Evolutionary conservation across 2,329 filamentous ascomycete species (phyloP), one percentile per base, ranked within the genome.

Genomic region (Exophiala sideris): DNA sequence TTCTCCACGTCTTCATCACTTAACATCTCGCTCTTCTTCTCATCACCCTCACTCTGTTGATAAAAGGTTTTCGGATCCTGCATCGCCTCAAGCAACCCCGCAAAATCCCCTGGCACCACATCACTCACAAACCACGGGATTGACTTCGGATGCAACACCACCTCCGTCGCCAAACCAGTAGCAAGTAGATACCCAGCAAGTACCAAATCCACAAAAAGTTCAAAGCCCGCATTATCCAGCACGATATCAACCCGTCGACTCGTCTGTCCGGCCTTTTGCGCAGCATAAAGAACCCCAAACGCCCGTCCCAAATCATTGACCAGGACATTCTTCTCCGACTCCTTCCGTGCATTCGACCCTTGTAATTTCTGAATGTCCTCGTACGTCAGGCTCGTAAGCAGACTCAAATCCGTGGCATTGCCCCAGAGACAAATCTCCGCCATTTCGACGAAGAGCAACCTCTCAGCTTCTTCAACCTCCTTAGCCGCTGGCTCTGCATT

Each of bases 51-150:
- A 29, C 91, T 84, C 0, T 82, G 82, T 66, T 86, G 83, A 73
- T 94, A 97, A 71, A 97, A 96, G 9, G 73, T 65, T 63, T 86
- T 84, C 1, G 94, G 89, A 62, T 85, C 80, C 5, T 86, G 82
- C n/a, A 99, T 80, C 3, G 87, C 89, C 59, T 82, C 84, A 48
- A 99, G 82, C 2, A 97, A 80, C n/a, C 86, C 84, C 1, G 78
- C 79, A 64, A 97, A 96, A 72, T 99, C 94, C 38, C 77, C 79
- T 0, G 92, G 91, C 9, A 96, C 73, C 3, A 97, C 94, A 66
- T 99, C 94, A 1, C 91, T 96, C 45, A 99, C 94, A 68, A 97
- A 99, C 94, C 94, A 99, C 1, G 94, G 94, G 54, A 99, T 91
- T 18, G 85, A 86, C 75, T 99, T 99, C 48, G 94, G 91, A 66